Percentiles rank a stretch among this genome's conserved stretches.
These are phyloP conservation scores for Clohesyomyces aquaticus DNA, from an alignment of 495 filamentous ascomycete species.

Conservation along the genomic window DNA sequence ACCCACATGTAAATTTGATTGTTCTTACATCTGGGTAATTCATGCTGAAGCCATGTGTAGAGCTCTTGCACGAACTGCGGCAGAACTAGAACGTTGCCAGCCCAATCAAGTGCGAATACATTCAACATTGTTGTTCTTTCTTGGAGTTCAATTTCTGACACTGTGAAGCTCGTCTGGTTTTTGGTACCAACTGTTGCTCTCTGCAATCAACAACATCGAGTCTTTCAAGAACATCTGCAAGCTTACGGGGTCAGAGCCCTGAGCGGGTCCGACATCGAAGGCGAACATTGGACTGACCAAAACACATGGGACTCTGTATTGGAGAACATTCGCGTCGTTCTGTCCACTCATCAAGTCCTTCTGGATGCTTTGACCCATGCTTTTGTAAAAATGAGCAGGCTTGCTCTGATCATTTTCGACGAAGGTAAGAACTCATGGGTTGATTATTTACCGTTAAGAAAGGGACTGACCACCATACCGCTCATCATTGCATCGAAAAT, in stretches of 20 bases:
- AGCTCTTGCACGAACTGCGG: constrained; percentile 75
- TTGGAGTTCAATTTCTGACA: not conserved
- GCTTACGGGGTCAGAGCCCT: constrained; percentile 66
- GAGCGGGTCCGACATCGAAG: constrained; percentile 67
- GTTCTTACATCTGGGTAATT: constrained; percentile 25
- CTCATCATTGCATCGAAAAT: constrained; percentile 67
- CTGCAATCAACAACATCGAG: constrained; percentile 70
- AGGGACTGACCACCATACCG: constrained; percentile 51
- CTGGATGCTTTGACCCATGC: constrained; percentile 78
- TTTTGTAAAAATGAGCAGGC: constrained; percentile 68
- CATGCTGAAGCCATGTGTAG: no score
- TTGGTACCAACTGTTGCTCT: constrained; percentile 77
- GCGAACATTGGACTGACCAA: constrained; percentile 76
- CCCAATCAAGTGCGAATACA: constrained; percentile 60
- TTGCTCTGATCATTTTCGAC: constrained; percentile 82
- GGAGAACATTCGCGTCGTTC: constrained; percentile 67
- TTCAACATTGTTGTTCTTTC: not conserved
- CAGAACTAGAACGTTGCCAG: constrained; percentile 67
- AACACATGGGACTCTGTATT: constrained; percentile 74
- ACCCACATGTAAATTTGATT: constrained; percentile 76
- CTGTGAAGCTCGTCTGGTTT: constrained; percentile 79
- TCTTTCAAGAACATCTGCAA: constrained; percentile 65
- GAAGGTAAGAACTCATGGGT: constrained; percentile 64
- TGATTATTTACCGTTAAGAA: not conserved
- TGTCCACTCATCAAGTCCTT: constrained; percentile 79